These are phyloP conservation scores for Fusarium odoratissimum DNA, from an alignment of 2,329 filamentous ascomycete genomes.

Conservation along the genomic window DNA sequence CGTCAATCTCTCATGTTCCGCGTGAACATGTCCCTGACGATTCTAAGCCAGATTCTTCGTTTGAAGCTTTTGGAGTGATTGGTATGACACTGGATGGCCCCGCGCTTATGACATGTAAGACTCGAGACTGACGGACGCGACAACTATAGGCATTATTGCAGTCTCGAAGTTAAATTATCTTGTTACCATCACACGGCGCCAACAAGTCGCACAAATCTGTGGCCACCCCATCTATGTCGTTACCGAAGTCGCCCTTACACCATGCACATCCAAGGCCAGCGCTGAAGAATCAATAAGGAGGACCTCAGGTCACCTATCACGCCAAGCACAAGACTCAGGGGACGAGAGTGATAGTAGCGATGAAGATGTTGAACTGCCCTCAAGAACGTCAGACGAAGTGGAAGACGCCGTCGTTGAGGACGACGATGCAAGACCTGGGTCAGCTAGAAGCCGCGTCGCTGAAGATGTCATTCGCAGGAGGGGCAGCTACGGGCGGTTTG, in stretches of 20 bases:
- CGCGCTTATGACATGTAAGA: constrained; percentile 26
- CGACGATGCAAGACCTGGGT: constrained; percentile 48
- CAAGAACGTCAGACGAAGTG: constrained; percentile 55
- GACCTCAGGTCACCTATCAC: constrained; percentile 61
- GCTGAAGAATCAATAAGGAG: constrained; percentile 77
- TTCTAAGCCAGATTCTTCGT: constrained; percentile 60
- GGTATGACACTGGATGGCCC: constrained; percentile 54
- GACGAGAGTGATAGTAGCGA: constrained; percentile 61
- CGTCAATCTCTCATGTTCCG: constrained; percentile 56
- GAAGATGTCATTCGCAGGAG: constrained; percentile 88
- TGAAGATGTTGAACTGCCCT: constrained; percentile 56
- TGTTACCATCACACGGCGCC: constrained; percentile 84
- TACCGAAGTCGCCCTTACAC: constrained; percentile 91
- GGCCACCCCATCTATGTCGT: constrained; percentile 87
- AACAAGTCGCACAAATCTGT: constrained; percentile 88
- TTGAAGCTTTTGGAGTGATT: constrained; percentile 70
- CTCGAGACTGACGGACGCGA: constrained; percentile 7
- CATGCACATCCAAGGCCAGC: constrained; percentile 79
- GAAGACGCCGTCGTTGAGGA: constrained; percentile 55
- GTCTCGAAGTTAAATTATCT: constrained; percentile 86
- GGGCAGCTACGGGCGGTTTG: constrained; percentile 89
- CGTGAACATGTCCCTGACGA: constrained; percentile 60
- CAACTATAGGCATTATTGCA: constrained; percentile 77
- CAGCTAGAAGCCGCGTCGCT: constrained; percentile 73
- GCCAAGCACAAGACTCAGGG: constrained; percentile 53